phyloP scores from a whole-genome alignment of 1,284 basidiomycete species.

The Ceratobasidium papillatum region DNA sequence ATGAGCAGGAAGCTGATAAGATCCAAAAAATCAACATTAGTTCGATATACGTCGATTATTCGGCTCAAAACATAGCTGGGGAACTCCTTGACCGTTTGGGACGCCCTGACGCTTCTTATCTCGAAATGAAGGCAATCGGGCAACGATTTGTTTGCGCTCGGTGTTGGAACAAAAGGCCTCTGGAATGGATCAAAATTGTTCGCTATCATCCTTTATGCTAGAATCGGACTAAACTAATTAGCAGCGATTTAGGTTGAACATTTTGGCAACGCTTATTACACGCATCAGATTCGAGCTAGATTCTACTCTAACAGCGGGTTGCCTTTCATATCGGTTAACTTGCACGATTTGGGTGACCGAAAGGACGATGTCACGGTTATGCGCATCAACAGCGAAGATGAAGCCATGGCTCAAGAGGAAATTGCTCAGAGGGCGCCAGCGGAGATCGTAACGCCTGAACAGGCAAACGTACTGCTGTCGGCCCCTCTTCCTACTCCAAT shows the following conservation, averaged over 20 bases:
- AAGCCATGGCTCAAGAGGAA: not conserved
- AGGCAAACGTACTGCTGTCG: not conserved
- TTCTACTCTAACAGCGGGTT: not conserved
- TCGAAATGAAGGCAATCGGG: conserved; percentile 27
- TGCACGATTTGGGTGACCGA: not conserved
- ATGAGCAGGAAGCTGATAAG: not conserved
- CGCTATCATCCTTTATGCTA: not conserved
- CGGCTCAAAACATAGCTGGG: not conserved
- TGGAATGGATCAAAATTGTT: conserved; percentile 28
- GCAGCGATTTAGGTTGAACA: not conserved
- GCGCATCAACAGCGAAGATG: not conserved
- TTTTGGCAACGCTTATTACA: not conserved
- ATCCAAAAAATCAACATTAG: not conserved
- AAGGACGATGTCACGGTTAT: not conserved
- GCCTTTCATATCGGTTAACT: not conserved
- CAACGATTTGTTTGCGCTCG: conserved; percentile 16
- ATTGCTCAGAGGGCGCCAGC: not conserved
- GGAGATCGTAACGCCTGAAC: not conserved
- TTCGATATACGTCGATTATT: not conserved
- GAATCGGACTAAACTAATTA: not conserved
- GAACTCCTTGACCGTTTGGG: conserved; percentile 7
- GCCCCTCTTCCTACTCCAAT: not conserved
- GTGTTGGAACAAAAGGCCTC: conserved; percentile 25
- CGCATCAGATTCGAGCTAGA: not conserved
- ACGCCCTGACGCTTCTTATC: conserved; percentile 17